phyloP scores from a whole-genome alignment of 2,329 filamentous ascomycete species.

The Colletotrichum sp. region DNA sequence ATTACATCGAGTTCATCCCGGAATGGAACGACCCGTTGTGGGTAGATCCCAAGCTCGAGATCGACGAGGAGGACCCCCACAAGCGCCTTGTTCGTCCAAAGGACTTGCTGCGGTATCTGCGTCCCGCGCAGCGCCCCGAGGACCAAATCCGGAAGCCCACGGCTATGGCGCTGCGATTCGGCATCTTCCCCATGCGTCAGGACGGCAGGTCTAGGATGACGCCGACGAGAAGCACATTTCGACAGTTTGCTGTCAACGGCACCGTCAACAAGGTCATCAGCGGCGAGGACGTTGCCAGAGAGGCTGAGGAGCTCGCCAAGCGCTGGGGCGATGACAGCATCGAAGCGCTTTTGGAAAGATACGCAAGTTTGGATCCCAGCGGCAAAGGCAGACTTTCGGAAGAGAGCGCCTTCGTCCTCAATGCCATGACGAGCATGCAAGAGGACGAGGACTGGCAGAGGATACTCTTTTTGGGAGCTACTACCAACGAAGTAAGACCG shows the following conservation, averaged over 20 bases:
- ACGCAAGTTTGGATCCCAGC: conserved; percentile 25
- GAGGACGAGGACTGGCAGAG: conserved; percentile 36
- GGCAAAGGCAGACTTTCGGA: not conserved
- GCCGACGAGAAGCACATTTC: conserved; percentile 28
- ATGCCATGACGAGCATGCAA: conserved; percentile 14
- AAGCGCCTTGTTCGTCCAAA: not conserved
- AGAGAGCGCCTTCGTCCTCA: not conserved
- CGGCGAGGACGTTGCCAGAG: not conserved
- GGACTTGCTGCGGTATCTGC: not conserved
- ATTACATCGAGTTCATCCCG: conserved; percentile 24
- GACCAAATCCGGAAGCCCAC: conserved; percentile 29
- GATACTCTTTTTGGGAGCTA: conserved; percentile 31
- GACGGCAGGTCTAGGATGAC: conserved; percentile 36
- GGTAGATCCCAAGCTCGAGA: conserved; percentile 15
- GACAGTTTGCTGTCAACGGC: conserved; percentile 9
- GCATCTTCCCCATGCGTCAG: conserved; percentile 29
- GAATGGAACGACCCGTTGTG: conserved; percentile 32
- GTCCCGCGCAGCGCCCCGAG: conserved; percentile 19
- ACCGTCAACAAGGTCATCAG: not conserved
- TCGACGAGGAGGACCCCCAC: not conserved
- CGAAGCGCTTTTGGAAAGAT: conserved; percentile 25
- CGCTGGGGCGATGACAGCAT: not conserved
- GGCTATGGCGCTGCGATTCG: conserved; percentile 30
- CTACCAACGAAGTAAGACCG: conserved; percentile 32
- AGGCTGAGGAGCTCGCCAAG: not conserved